Evolutionary conservation across 345 rosid genomes (phyloP).

Genomic region (Mangifera indica): DNA sequence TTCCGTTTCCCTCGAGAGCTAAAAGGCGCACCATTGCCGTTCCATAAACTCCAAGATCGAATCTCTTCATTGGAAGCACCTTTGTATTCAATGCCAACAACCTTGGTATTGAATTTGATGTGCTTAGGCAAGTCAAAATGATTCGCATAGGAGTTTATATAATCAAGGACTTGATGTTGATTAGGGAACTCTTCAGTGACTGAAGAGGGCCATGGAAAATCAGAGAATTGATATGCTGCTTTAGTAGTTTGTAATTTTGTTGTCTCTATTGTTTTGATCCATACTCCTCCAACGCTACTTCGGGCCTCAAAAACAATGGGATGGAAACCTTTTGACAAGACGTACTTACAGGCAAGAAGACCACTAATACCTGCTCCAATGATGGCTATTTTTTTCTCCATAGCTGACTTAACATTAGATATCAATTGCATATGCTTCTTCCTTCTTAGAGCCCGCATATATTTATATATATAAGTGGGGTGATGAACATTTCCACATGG

Average conservation of each 20-base stretch:
- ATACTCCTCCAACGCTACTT: constrained; percentile 30
- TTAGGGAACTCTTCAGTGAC: constrained; percentile 28
- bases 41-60: constrained; percentile 32
- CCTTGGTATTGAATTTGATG: constrained; percentile 34
- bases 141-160: constrained; percentile 32
- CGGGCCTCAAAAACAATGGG: constrained; percentile 33
- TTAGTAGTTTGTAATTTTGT: constrained; percentile 35
- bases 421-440: background rate
- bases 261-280: constrained; percentile 29
- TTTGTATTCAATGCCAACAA: constrained; percentile 24
- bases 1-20: constrained; percentile 33
- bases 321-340: constrained; percentile 28
- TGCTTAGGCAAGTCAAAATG: constrained; percentile 33
- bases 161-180: constrained; percentile 30
- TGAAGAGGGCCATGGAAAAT: constrained; percentile 46
- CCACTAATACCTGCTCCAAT: constrained; percentile 39
- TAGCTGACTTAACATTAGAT: background rate
- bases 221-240: constrained; percentile 31
- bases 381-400: constrained; percentile 25
- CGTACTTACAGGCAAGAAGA: constrained; percentile 34
- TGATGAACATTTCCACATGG: too few species aligned
- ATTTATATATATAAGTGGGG: background rate
- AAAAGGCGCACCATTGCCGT: constrained; percentile 28
- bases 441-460: background rate
- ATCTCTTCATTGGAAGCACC: constrained; percentile 21